phyloP scores from a whole-genome alignment of 768 basidiomycete genomes.

The Auricularia auricula-judae region DNA sequence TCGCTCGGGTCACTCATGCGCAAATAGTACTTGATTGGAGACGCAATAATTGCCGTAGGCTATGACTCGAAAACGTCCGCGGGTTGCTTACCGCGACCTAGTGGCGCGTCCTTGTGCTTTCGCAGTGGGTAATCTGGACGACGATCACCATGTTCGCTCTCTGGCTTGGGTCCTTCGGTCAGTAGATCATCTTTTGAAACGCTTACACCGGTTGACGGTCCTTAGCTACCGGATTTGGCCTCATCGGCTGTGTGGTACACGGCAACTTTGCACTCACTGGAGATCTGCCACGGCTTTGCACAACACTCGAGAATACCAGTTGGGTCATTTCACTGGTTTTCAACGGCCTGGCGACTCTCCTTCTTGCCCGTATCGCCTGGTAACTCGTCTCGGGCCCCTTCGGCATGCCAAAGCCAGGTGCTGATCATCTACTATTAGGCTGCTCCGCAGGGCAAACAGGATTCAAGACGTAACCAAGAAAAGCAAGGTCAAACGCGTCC shows the following conservation, averaged over 20 bases:
- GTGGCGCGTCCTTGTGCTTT: not conserved
- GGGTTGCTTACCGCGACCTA: not conserved
- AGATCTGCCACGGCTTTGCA: not conserved
- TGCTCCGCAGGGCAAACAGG: not conserved
- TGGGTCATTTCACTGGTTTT: not conserved
- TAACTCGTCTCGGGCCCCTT: not conserved
- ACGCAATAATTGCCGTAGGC: not conserved
- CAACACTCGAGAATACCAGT: not conserved
- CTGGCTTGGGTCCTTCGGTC: not conserved
- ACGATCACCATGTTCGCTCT: not conserved
- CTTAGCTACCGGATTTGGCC: not conserved
- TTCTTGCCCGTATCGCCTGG: not conserved
- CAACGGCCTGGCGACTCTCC: not conserved
- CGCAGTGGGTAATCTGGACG: not conserved
- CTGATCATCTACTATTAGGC: not conserved
- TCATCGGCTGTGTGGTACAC: not conserved
- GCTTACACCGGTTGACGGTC: not conserved
- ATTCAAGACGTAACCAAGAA: not conserved
- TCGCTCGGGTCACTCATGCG: not conserved
- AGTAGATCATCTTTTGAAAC: not conserved
- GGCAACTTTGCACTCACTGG: not conserved
- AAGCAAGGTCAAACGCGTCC: not conserved
- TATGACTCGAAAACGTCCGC: not conserved
- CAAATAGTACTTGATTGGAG: not conserved
- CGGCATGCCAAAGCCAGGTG: no score